Conservation (phyloP, 2,329 filamentous ascomycete species). For the Fusarium sp. region DNA sequence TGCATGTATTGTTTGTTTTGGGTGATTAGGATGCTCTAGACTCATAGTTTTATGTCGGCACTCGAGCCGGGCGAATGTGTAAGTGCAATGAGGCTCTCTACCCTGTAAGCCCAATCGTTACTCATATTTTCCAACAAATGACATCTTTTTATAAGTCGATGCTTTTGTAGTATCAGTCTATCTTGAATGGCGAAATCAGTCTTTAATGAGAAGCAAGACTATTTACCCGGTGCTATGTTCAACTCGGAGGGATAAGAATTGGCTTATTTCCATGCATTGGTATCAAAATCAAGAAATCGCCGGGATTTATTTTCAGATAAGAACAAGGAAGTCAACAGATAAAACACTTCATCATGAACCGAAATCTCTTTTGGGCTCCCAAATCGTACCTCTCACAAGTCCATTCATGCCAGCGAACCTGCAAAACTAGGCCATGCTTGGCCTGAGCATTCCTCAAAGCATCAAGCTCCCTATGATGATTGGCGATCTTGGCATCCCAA, state of each 20-base stretch:
- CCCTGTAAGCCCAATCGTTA: background rate
- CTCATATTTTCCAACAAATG: background rate
- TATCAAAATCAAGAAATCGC: too few species aligned
- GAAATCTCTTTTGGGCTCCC: fast-evolving
- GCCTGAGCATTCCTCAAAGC: background rate
- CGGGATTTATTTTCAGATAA: too few species aligned
- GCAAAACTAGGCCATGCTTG: background rate
- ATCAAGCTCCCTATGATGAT: too few species aligned
- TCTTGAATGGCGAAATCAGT: background rate
- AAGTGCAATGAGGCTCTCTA: background rate
- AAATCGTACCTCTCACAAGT: background rate
- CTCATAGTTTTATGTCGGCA: background rate
- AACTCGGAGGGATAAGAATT: background rate
- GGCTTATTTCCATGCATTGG: too few species aligned
- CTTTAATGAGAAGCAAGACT: background rate
- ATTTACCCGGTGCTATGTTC: background rate
- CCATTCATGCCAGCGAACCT: background rate
- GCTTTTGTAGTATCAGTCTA: background rate
- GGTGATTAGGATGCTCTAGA: background rate
- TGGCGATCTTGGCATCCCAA: too few species aligned
- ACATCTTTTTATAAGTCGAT: background rate
- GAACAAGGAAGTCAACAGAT: too few species aligned
- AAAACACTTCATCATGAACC: too few species aligned
- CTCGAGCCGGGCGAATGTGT: background rate
- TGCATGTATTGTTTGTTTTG: background rate